A percentile compares a stretch with the other conserved stretches of the same genome.
Evolutionary conservation across 768 basidiomycete species (phyloP).

Genomic region (Termitomyces heimii): DNA sequence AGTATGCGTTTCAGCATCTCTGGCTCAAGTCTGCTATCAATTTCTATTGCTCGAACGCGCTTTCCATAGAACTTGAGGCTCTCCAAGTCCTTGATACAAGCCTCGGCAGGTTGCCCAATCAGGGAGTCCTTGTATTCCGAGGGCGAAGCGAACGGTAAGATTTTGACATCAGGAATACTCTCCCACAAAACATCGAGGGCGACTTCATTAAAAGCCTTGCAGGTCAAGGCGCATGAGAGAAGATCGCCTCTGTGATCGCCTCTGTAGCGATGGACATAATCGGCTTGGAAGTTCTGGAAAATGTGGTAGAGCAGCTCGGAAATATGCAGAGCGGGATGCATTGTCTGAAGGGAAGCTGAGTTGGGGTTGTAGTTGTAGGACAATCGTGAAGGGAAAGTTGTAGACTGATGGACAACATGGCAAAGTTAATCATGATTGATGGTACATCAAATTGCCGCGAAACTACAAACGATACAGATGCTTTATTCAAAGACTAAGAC

Average conservation of each 20-base stretch:
- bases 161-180: background rate
- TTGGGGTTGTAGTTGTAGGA: no score
- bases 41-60: background rate
- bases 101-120: background rate
- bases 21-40: constrained; percentile 3
- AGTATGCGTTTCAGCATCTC: background rate
- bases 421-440: no score
- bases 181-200: no score
- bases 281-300: constrained; percentile 2
- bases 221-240: constrained; percentile 5
- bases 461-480: no score
- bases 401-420: no score
- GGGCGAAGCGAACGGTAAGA: constrained; percentile 4
- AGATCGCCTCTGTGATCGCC: no score
- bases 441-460: no score
- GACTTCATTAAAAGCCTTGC: no score
- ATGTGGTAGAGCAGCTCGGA: background rate
- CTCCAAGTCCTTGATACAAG: background rate
- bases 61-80: constrained; percentile 8
- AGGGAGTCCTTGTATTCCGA: background rate
- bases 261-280: no score
- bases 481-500: no score
- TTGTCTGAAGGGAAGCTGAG: background rate
- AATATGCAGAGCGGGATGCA: constrained; percentile 7
- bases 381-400: no score